Evolutionary conservation across 768 basidiomycete genomes (phyloP), one percentile per base, ranked within the genome.

Genomic region (Trametes cingulata): DNA sequence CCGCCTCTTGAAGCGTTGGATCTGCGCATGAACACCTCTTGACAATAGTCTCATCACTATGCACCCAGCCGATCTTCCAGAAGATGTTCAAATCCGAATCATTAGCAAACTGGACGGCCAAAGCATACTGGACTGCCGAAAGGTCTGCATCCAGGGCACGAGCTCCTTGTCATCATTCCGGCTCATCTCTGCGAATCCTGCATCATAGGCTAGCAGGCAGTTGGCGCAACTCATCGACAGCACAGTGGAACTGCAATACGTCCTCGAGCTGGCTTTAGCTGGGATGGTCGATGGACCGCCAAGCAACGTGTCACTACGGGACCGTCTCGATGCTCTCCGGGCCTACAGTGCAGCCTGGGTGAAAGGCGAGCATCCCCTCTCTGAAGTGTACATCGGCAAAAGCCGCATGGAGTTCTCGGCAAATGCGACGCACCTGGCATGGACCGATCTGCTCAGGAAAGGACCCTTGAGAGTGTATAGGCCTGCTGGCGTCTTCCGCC

Each of bases 211-310:
- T 12, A 51, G 49, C 8, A 7, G 15, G 19, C 25, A 39, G 49
- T 10, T 51, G 9, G 49, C 49, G 6, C 17, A 42, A 9, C 22
- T 59, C 25, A 47, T 68, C 10, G 42, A 43, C 15, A n/a, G 48
- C 10, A 35, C 58, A 14, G 50, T 47, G 2, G 46, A 47, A 10
- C 27, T 62, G 25, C 68, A 67, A 40, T 73, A 73, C 41, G 47
- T 36, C 35, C 61, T 73, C 55, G 72, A 73, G 58, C 70, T 72
- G 19, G 69, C 53, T 2, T 60, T 67, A 0, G 71, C 71, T 27
- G 63, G 64, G 4, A 57, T 73, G 46, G 41, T 69, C 15, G 68
- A 71, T 33, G 67, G 65, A 0, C 56, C 64, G 0, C 47, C 63
- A 6, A 47, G 41, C 1, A 29, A 47, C 1, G n/a, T 70, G 29